phyloP scores from a whole-genome alignment of 371 early-diverging fungal genomes.

The Capillidium rhysosporum region DNA sequence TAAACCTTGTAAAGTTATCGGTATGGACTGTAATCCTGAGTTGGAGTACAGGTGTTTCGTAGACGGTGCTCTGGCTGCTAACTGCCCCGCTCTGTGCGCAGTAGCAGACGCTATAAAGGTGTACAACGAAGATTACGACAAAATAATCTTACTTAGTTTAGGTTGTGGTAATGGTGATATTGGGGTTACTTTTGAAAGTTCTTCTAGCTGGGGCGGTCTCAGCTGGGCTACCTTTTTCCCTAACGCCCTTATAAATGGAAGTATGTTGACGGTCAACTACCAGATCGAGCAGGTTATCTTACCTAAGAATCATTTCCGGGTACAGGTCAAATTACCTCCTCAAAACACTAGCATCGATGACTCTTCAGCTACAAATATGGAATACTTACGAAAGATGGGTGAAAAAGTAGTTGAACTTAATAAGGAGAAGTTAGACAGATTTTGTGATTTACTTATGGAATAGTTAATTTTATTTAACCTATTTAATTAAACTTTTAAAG shows the following conservation, averaged over 20 bases:
- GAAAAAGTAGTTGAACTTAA: neutral
- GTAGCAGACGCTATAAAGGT: neutral
- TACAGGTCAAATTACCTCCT: neutral
- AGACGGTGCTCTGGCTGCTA: conserved; percentile 1
- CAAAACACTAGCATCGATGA: neutral
- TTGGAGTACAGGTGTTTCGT: neutral
- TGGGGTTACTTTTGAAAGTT: too few relatives aligned
- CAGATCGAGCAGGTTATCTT: neutral
- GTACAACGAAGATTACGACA: neutral
- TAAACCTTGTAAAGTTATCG: neutral
- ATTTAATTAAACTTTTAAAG: too few relatives aligned
- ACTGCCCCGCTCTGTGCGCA: conserved; percentile 1
- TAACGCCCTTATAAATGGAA: neutral
- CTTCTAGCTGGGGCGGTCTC: neutral
- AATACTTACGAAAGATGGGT: neutral
- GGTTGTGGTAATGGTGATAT: conserved; percentile 4
- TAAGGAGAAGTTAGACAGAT: neutral
- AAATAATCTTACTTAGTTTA: neutral
- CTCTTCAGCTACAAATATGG: neutral
- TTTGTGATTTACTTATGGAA: neutral
- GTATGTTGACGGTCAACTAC: neutral
- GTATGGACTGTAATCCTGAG: neutral
- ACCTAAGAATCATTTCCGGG: neutral
- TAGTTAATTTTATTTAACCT: too few relatives aligned
- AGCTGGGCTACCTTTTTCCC: neutral